Base-by-base conservation (phyloP, 139 green algal species). In the Marvania coccoides region DNA sequence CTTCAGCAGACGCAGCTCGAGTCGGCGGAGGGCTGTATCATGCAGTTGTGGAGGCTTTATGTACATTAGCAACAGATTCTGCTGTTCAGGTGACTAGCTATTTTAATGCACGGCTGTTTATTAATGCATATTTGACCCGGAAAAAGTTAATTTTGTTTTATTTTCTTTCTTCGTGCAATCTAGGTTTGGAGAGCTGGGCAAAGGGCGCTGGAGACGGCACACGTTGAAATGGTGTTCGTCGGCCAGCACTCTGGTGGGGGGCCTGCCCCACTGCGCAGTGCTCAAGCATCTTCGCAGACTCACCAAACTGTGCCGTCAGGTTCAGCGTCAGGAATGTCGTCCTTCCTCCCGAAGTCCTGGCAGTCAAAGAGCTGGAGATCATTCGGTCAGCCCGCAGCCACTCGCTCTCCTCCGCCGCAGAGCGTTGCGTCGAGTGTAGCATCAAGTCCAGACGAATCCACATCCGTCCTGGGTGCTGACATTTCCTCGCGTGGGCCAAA, bases 61-160 rank as follows among this genome's bases (percentile, higher is more conserved):
- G 78, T 46, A 77, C 85, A 60, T 81, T 95, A 35, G 83, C 85
- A 6, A 81, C 83, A 6, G 85, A 93, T 65, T 81, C 84, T 5
- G 73, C 78, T 1, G 70, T 82, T 14, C 71, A 73, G 69, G 82
- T 85, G 34, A 26, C 28, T 15, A 10, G 0, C n/a, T n/a, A n/a
- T n/a, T n/a, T n/a, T n/a, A n/a, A n/a, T n/a, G n/a, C n/a, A n/a
- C n/a, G n/a, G n/a, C n/a, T n/a, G n/a, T n/a, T n/a, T n/a, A n/a
- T n/a, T n/a, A n/a, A n/a, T n/a, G n/a, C n/a, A n/a, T n/a, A n/a
- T n/a, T n/a, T n/a, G n/a, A n/a, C n/a, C n/a, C n/a, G n/a, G n/a
- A n/a, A n/a, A n/a, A n/a, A n/a, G n/a, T n/a, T n/a, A n/a, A n/a
- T n/a, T n/a, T n/a, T n/a, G n/a, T n/a, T n/a, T n/a, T n/a, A n/a